These are phyloP conservation scores for Austroboletus novae-zelandiae DNA, from an alignment of 1,284 basidiomycete species.

Conservation along the genomic window DNA sequence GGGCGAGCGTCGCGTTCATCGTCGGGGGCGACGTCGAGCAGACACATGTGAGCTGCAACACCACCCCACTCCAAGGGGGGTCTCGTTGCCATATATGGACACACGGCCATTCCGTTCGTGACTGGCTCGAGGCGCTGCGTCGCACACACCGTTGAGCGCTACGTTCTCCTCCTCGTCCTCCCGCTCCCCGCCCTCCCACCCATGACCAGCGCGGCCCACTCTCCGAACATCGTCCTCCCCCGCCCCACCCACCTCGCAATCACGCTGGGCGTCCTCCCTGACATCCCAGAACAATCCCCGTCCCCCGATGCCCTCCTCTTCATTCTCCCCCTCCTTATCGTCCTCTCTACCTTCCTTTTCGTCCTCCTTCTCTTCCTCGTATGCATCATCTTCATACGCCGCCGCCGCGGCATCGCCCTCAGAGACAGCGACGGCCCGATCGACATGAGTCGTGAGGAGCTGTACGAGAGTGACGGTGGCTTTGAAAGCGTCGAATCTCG, in stretches of 20 bases:
- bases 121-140: background rate
- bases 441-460: conserved; percentile 89
- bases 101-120: conserved; percentile 17
- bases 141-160: background rate
- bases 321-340: conserved; percentile 87
- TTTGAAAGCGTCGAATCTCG: conserved; percentile 88
- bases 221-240: conserved; percentile 11
- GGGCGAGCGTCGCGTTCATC: conserved; percentile 43
- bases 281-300: conserved; percentile 28
- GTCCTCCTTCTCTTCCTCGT: conserved; percentile 88
- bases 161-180: background rate
- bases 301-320: conserved; percentile 69
- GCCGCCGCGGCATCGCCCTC: conserved; percentile 78
- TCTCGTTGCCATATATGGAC: conserved; percentile 16
- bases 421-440: conserved; percentile 89
- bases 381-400: conserved; percentile 80
- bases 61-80: conserved; percentile 16
- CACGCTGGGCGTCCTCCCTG: conserved; percentile 1
- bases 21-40: conserved; percentile 9
- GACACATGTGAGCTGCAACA: background rate
- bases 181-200: background rate
- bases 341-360: conserved; percentile 90
- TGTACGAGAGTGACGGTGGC: conserved; percentile 87
- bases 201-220: conserved; percentile 15
- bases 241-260: conserved; percentile 10